Conservation (phyloP, 148 eudicot genomes). For the Beta vulgaris region DNA sequence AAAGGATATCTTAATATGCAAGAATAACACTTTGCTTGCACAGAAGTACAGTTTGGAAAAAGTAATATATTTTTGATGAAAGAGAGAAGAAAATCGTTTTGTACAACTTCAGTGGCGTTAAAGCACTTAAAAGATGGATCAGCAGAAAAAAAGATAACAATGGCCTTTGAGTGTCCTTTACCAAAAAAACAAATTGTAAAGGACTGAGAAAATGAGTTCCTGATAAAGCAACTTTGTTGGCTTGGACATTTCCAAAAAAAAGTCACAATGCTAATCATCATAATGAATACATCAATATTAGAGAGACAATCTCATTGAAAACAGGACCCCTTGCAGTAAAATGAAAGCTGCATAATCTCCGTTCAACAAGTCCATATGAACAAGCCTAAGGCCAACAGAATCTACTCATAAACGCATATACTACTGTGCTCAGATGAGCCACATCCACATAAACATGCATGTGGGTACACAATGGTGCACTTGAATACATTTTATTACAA, state of each 20-base stretch:
- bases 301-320: too few species aligned
- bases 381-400: not conserved
- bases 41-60: not conserved
- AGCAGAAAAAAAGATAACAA: too few species aligned
- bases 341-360: not conserved
- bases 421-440: not conserved
- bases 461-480: not conserved
- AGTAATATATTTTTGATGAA: too few species aligned
- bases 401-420: not conserved
- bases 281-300: too few species aligned
- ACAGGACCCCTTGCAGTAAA: not conserved
- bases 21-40: not conserved
- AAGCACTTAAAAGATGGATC: too few species aligned
- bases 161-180: too few species aligned
- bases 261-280: too few species aligned
- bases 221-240: not conserved
- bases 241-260: not conserved
- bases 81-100: too few species aligned
- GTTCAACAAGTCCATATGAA: not conserved
- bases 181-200: not conserved
- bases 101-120: too few species aligned
- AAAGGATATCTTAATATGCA: not conserved
- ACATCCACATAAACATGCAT: not conserved
- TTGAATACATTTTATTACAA: too few species aligned
- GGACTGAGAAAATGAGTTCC: not conserved